These are phyloP conservation scores for Senecio squalidus DNA, from an alignment of 140 eudicot species.

Conservation along the genomic window DNA sequence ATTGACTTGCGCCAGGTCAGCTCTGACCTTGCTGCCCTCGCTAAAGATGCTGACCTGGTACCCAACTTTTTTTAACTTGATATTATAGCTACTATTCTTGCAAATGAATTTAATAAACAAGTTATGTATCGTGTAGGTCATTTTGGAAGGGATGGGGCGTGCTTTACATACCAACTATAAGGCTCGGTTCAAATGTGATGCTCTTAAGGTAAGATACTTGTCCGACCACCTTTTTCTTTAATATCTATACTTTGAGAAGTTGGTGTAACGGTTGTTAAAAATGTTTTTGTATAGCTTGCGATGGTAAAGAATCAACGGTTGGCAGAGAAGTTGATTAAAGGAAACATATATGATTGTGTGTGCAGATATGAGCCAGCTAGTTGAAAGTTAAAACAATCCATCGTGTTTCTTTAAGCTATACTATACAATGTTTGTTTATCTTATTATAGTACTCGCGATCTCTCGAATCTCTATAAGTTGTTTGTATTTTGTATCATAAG, in stretches of 20 bases:
- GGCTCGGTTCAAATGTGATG: conserved; percentile 81
- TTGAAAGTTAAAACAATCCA: conserved; percentile 12
- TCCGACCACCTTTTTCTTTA: background rate
- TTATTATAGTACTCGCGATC: no score
- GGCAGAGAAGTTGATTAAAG: conserved; percentile 89
- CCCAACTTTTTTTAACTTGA: background rate
- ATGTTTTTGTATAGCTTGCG: conserved; percentile 53
- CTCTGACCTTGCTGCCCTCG: conserved; percentile 95
- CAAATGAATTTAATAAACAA: background rate
- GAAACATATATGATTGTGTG: conserved; percentile 90
- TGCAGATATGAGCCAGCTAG: conserved; percentile 85
- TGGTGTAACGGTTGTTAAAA: background rate
- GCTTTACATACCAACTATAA: conserved; percentile 87
- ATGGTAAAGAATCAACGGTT: conserved; percentile 98
- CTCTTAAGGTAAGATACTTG: conserved; percentile 61
- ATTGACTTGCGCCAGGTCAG: conserved; percentile 96
- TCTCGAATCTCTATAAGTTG: background rate
- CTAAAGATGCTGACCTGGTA: conserved; percentile 98
- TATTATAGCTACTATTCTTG: background rate
- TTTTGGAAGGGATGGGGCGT: conserved; percentile 99
- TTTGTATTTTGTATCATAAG: no score
- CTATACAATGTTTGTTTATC: background rate
- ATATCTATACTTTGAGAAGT: background rate
- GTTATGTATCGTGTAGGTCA: conserved; percentile 40
- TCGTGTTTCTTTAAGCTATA: conserved; percentile 6